Evolutionary conservation across 106 monocot genomes (phyloP).

Genomic region (Alisma plantagoaquatica): DNA sequence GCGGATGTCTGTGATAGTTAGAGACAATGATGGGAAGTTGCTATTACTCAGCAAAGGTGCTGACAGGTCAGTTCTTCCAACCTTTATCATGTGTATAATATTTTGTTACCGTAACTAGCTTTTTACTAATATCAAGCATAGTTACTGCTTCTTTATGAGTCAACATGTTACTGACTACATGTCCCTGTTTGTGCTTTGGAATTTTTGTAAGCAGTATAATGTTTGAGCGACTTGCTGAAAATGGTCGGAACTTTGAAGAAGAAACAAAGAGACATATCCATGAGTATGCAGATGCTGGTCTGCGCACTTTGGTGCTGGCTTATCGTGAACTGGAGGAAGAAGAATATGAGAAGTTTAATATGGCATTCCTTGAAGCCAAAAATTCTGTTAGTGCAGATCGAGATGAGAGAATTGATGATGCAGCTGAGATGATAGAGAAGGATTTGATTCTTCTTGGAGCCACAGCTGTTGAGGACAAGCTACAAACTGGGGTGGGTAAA

Average conservation of each 20-base stretch:
- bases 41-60: constrained; percentile 7
- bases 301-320: constrained; percentile 43
- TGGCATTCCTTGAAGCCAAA: constrained; percentile 31
- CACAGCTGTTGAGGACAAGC: constrained; percentile 55
- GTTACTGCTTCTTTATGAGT: no score
- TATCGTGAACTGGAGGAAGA: constrained; percentile 32
- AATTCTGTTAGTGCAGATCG: constrained; percentile 28
- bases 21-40: constrained; percentile 1
- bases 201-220: constrained; percentile 29
- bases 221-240: constrained; percentile 32
- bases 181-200: not conserved
- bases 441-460: constrained; percentile 58
- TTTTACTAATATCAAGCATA: no score
- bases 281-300: constrained; percentile 47
- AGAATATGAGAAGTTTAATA: constrained; percentile 34
- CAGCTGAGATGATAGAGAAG: constrained; percentile 41
- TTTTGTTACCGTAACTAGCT: no score
- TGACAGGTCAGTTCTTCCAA: constrained; percentile 8
- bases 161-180: no score
- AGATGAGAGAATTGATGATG: constrained; percentile 31
- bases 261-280: constrained; percentile 33
- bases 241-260: constrained; percentile 29
- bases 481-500: constrained; percentile 39
- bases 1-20: constrained; percentile 7
- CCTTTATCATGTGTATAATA: not conserved